These are phyloP conservation scores for Hyphopichia fennica DNA, from an alignment of 1,139 yeast species.

Conservation along the genomic window DNA sequence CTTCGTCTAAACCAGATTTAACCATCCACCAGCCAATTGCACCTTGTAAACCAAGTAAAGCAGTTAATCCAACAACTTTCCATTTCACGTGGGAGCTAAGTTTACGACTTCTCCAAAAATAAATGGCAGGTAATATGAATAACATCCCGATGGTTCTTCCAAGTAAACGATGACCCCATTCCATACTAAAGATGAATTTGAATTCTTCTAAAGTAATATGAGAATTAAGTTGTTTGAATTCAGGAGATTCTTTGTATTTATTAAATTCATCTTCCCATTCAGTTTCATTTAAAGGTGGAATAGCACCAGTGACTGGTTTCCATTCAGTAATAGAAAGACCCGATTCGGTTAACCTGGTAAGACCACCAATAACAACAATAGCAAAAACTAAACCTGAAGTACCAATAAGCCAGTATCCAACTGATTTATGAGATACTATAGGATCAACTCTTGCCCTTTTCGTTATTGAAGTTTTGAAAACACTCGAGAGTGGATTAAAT, in stretches of 20 bases:
- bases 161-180: conserved; percentile 93
- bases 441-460: conserved; percentile 9
- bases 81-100: conserved; percentile 71
- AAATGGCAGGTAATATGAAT: conserved; percentile 81
- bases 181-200: conserved; percentile 94
- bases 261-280: conserved; percentile 87
- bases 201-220: conserved; percentile 91
- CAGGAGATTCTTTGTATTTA: conserved; percentile 85
- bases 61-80: conserved; percentile 70
- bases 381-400: conserved; percentile 91
- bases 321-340: conserved; percentile 97
- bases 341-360: conserved; percentile 91
- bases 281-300: conserved; percentile 77
- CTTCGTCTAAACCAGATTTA: conserved; percentile 86
- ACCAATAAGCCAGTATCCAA: conserved; percentile 90
- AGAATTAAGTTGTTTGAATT: conserved; percentile 83
- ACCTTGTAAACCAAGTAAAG: conserved; percentile 87
- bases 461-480: conserved; percentile 3
- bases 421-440: conserved; percentile 44
- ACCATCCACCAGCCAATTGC: conserved; percentile 99
- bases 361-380: conserved; percentile 94
- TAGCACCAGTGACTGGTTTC: conserved; percentile 94
- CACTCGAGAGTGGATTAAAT: not conserved
- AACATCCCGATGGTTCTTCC: conserved; percentile 88
- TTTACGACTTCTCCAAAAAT: conserved; percentile 66